Base-by-base conservation (phyloP, 805 yeast species). In the Barnettozyma siamensis region DNA sequence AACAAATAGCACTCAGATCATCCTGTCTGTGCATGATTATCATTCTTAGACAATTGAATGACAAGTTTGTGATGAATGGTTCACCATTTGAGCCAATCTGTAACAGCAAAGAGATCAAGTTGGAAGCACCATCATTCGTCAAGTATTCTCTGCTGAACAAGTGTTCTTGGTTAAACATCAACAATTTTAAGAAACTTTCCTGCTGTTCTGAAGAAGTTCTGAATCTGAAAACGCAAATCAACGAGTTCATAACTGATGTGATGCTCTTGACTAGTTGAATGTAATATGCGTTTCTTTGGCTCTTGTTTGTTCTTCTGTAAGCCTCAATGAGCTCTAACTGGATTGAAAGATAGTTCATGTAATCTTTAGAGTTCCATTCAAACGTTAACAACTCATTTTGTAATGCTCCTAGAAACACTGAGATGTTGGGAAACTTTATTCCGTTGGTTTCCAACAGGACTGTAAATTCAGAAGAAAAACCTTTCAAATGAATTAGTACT, bases 1-100 rank as follows among this genome's bases (percentile, higher is more conserved):
- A 43, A 13, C 58, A 53, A 4, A 64, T 51, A 5, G 53, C 43
- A 8, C 51, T 44, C 5, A 63, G 33, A 7, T 60, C 64, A 15
- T 42, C 47, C n/a, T 57, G 58, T 15, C 60, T 56, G 33, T 57
- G 61, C 58, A 64, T 53, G n/a, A 56, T 40, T 17, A 63, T 45
- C 19, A 60, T 59, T 41, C 69, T 49, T 16, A 64, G 37, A 12
- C 64, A 56, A 30, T 63, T 64, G 18, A 62, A 50, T 0, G 62
- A 46, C 16, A 55, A 32, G 4, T 51, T 47, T 0, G 53, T 31
- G 7, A 51, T 45, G 10, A 37, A 38, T 3, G 39, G 23, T 12
- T 48, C 42, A 10, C 48, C 42, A 16, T 38, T 35, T 0, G 52
- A 31, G 9, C 55, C 50, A 11, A 51, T 44, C 8, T 41, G 44